Conservation (phyloP, 257 asterid species). For the Solanum peruvianum region DNA sequence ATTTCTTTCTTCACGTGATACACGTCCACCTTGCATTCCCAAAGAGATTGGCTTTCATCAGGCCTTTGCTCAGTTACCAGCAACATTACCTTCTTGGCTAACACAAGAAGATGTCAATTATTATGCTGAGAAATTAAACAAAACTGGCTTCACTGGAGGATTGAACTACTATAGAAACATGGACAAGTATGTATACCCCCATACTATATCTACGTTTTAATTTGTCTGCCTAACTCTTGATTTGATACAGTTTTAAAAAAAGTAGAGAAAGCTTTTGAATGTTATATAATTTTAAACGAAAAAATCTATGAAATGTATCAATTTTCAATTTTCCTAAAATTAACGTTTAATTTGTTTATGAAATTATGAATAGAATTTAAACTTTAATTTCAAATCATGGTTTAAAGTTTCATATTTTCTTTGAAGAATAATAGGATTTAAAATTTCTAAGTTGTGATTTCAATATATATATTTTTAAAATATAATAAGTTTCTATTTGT, state of each 20-base stretch:
- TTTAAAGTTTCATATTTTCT: too few relatives aligned
- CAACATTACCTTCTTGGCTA: slow-evolving; percentile 24
- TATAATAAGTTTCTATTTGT: background rate
- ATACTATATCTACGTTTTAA: background rate
- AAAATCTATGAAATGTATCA: too few relatives aligned
- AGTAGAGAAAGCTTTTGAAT: too few relatives aligned
- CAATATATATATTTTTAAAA: background rate
- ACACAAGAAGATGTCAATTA: slow-evolving; percentile 24
- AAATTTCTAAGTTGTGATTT: background rate
- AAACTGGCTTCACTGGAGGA: slow-evolving; percentile 38
- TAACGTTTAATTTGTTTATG: background rate
- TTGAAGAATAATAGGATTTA: background rate
- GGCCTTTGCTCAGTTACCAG: background rate
- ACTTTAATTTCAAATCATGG: background rate
- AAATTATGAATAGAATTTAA: background rate
- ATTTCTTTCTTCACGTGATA: slow-evolving; percentile 36
- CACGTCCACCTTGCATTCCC: slow-evolving; percentile 19
- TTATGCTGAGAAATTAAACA: slow-evolving; percentile 15
- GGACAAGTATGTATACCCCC: slow-evolving; percentile 10
- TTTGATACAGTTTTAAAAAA: background rate
- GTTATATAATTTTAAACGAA: too few relatives aligned
- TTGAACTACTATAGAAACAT: slow-evolving; percentile 30
- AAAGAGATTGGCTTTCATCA: slow-evolving; percentile 14
- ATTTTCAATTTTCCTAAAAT: too few relatives aligned
- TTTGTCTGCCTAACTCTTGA: background rate